phyloP scores from a whole-genome alignment of 805 yeast species.

The Ogataea pignaliae region DNA sequence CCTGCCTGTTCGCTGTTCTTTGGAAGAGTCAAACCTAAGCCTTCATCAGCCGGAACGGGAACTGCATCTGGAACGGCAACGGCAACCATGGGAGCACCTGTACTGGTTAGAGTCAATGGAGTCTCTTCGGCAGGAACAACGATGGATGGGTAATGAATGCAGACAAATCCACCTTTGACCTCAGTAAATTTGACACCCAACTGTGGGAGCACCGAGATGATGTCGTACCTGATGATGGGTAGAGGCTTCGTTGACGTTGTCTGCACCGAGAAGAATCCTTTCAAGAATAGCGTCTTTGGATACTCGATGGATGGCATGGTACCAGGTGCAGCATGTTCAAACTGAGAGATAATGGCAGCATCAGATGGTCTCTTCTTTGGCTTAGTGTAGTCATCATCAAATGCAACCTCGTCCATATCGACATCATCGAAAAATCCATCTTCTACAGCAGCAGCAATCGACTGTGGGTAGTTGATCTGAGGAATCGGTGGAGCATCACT shows the following conservation, averaged over 20 bases:
- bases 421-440: slow-evolving; percentile 61
- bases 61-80: not conserved
- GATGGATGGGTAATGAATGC: slow-evolving; percentile 61
- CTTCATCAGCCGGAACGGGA: not conserved
- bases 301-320: slow-evolving; percentile 92
- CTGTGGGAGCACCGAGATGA: slow-evolving; percentile 69
- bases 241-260: slow-evolving; percentile 91
- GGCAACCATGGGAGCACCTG: not conserved
- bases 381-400: slow-evolving; percentile 22
- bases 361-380: slow-evolving; percentile 37
- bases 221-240: slow-evolving; percentile 80
- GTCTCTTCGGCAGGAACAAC: slow-evolving; percentile 8
- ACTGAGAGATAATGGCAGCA: slow-evolving; percentile 39
- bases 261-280: slow-evolving; percentile 92
- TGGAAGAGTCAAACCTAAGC: not conserved
- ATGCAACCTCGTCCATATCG: slow-evolving; percentile 33
- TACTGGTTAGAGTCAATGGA: too few species aligned
- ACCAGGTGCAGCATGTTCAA: slow-evolving; percentile 59
- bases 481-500: slow-evolving; percentile 43
- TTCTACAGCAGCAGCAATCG: slow-evolving; percentile 33
- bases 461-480: slow-evolving; percentile 14
- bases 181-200: slow-evolving; percentile 81
- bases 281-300: slow-evolving; percentile 84
- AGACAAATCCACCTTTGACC: slow-evolving; percentile 90
- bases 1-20: not conserved